Evolutionary conservation across 768 basidiomycete species (phyloP).

Genomic region (Russula virescens): DNA sequence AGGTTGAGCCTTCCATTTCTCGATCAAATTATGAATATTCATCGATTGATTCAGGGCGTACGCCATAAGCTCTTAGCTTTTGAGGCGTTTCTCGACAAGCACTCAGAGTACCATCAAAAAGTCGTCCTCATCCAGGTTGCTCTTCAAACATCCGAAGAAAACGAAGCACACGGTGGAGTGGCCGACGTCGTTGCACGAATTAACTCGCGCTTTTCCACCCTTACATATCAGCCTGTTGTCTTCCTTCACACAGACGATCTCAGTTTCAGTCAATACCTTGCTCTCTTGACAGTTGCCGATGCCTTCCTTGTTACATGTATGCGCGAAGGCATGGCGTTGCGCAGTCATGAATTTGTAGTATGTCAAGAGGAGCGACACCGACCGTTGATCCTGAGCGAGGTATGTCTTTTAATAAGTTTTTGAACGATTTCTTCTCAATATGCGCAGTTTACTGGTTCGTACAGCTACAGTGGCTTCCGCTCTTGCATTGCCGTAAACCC

Average conservation of each 20-base stretch:
- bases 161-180: slow-evolving; percentile 68
- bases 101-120: slow-evolving; percentile 77
- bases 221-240: slow-evolving; percentile 84
- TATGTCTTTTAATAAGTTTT: slow-evolving; percentile 29
- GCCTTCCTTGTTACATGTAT: slow-evolving; percentile 81
- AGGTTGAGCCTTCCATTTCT: slow-evolving; percentile 34
- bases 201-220: slow-evolving; percentile 75
- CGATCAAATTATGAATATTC: slow-evolving; percentile 4
- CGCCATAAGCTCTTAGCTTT: slow-evolving; percentile 80
- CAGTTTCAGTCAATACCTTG: slow-evolving; percentile 82
- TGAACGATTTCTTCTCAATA: slow-evolving; percentile 1
- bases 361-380: slow-evolving; percentile 67
- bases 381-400: slow-evolving; percentile 76
- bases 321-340: slow-evolving; percentile 83
- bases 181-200: slow-evolving; percentile 73
- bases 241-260: slow-evolving; percentile 82
- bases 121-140: slow-evolving; percentile 86
- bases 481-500: slow-evolving; percentile 85
- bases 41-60: slow-evolving; percentile 46
- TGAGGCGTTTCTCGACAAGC: slow-evolving; percentile 70
- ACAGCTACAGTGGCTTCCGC: slow-evolving; percentile 81
- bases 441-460: slow-evolving; percentile 76
- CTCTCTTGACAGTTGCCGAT: slow-evolving; percentile 74
- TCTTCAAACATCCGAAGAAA: slow-evolving; percentile 71
- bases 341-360: slow-evolving; percentile 78